Conservation (phyloP, 2,329 filamentous ascomycete species). For the Thelonectria rubi region DNA sequence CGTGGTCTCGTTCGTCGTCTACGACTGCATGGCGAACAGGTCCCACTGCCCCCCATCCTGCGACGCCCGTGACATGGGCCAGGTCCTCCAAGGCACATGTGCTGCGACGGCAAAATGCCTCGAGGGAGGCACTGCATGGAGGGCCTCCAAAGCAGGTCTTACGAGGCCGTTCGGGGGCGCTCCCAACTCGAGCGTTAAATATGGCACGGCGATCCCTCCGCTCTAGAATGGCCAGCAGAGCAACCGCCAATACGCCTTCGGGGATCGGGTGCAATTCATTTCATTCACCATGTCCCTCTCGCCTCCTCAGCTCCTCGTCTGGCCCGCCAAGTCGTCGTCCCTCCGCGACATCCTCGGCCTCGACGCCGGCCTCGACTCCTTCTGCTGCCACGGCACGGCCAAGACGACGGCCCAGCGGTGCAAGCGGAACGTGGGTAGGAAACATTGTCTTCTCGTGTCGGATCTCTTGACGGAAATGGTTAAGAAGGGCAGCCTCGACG, state of each 20-base stretch:
- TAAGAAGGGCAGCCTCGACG: slow-evolving; percentile 19
- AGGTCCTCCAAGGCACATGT: not conserved
- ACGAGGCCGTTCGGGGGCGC: slow-evolving; percentile 20
- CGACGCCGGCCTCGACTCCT: not conserved
- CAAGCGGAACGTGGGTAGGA: not conserved
- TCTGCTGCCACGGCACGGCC: slow-evolving; percentile 28
- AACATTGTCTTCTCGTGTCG: slow-evolving; percentile 13
- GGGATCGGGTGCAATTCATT: not conserved
- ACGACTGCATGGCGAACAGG: too few species aligned
- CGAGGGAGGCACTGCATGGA: too few species aligned
- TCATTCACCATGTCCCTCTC: slow-evolving; percentile 12
- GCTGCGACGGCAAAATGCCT: not conserved
- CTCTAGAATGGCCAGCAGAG: slow-evolving; percentile 28
- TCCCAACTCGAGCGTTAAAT: slow-evolving; percentile 28
- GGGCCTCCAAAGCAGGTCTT: slow-evolving; percentile 11
- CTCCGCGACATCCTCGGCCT: slow-evolving; percentile 22
- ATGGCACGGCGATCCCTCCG: not conserved
- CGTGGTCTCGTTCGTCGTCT: too few species aligned
- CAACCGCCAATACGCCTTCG: slow-evolving; percentile 19
- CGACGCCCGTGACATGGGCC: slow-evolving; percentile 22
- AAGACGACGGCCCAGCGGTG: slow-evolving; percentile 10
- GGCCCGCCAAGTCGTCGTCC: slow-evolving; percentile 12
- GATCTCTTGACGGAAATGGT: slow-evolving; percentile 25
- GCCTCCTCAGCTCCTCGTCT: not conserved
- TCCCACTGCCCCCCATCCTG: too few species aligned